Evolutionary conservation across 805 yeast species (phyloP).

Genomic region (Sugiyamaella chiloensis): DNA sequence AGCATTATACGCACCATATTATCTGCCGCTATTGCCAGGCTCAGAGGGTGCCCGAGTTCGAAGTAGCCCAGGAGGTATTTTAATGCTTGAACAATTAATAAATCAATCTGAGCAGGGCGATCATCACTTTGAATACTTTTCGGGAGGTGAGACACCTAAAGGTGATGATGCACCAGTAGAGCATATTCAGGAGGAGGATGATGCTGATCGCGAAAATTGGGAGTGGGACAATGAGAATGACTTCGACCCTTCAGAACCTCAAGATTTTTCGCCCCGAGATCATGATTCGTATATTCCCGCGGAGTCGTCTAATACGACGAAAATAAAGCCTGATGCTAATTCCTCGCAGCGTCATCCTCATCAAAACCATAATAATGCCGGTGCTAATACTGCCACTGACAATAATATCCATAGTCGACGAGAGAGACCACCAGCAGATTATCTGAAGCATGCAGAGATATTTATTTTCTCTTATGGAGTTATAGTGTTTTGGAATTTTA

Average conservation of each 20-base stretch:
- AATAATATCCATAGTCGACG: not conserved
- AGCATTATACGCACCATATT: constrained; percentile 86
- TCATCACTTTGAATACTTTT: constrained; percentile 86
- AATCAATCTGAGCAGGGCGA: constrained; percentile 82
- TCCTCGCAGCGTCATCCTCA: not conserved
- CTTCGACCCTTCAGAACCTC: constrained; percentile 94
- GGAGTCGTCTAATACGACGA: not conserved
- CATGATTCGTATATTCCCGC: constrained; percentile 11
- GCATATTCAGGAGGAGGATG: constrained; percentile 10
- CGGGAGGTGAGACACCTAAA: constrained; percentile 55
- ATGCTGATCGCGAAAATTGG: not conserved
- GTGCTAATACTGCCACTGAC: not conserved
- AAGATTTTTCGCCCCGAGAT: constrained; percentile 60
- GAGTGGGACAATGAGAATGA: constrained; percentile 39
- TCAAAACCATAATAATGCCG: not conserved
- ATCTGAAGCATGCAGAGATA: constrained; percentile 66
- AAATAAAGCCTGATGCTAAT: not conserved
- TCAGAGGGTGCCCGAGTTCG: constrained; percentile 39
- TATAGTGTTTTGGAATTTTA: constrained; percentile 96
- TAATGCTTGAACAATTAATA: constrained; percentile 70
- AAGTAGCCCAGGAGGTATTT: constrained; percentile 37
- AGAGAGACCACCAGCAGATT: constrained; percentile 27
- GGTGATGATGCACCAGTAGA: constrained; percentile 45
- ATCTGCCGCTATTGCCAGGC: constrained; percentile 84
- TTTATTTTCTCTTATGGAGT: constrained; percentile 90